Evolutionary conservation across 441 rosid genomes (phyloP).

Genomic region (Sinapis alba): DNA sequence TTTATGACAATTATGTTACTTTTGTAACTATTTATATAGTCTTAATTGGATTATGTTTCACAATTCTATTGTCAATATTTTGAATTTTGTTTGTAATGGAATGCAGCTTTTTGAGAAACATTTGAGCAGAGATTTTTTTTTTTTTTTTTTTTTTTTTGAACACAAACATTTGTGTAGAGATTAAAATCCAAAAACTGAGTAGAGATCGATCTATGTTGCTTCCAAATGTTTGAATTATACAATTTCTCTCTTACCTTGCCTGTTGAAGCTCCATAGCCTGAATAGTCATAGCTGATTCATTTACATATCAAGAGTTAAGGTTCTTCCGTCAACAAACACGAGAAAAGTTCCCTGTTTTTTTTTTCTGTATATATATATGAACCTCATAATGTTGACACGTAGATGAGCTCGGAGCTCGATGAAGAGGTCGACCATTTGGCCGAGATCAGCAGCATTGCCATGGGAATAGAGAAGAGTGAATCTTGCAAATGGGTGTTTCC

Average conservation of each 20-base stretch:
- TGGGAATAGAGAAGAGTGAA: slow-evolving; percentile 91
- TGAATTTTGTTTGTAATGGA: no score
- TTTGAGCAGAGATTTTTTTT: no score
- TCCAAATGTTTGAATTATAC: background rate
- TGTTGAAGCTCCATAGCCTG: slow-evolving; percentile 92
- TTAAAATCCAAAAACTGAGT: no score
- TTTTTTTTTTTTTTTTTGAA: no score
- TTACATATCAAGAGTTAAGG: background rate
- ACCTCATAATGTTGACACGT: slow-evolving; percentile 91
- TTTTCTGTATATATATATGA: background rate
- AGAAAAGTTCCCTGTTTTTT: background rate
- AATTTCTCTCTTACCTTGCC: slow-evolving; percentile 63
- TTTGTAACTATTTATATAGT: no score
- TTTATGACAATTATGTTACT: no score
- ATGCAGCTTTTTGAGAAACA: no score
- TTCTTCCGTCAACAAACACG: background rate
- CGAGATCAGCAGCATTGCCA: slow-evolving; percentile 95
- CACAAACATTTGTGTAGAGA: no score
- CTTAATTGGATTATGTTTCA: no score
- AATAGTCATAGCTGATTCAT: slow-evolving; percentile 83
- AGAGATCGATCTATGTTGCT: no score
- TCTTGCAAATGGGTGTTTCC: slow-evolving; percentile 89
- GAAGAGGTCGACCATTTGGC: slow-evolving; percentile 92
- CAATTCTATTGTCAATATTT: no score
- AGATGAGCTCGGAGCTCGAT: slow-evolving; percentile 89